Percentiles rank a stretch among this genome's conserved stretches.
Evolutionary conservation across 768 basidiomycete genomes (phyloP).

Genomic region (Hysterangium stoloniferum): DNA sequence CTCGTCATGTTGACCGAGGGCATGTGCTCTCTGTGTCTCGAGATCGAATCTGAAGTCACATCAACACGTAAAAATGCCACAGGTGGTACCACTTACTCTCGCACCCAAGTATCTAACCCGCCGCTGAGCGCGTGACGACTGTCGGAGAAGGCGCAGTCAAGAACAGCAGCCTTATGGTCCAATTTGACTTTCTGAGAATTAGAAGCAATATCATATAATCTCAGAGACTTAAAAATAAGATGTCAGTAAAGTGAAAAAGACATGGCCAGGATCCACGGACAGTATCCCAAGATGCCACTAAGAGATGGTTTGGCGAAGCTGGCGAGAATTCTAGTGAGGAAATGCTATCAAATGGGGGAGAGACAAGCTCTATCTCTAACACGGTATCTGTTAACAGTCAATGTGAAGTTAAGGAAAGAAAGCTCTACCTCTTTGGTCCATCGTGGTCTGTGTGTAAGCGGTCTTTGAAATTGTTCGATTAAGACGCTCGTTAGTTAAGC

Average conservation of each 20-base stretch:
- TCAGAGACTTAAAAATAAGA: constrained; percentile 44
- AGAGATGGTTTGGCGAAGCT: constrained; percentile 63
- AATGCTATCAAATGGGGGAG: constrained; percentile 81
- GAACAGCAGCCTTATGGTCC: constrained; percentile 81
- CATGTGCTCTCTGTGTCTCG: constrained; percentile 56
- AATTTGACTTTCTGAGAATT: constrained; percentile 74
- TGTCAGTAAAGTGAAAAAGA: constrained; percentile 19
- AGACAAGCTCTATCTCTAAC: constrained; percentile 37
- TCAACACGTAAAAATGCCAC: not conserved
- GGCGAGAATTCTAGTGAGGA: constrained; percentile 79
- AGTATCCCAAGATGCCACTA: constrained; percentile 90
- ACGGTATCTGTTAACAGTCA: not conserved
- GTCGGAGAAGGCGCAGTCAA: constrained; percentile 74
- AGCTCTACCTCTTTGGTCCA: constrained; percentile 9
- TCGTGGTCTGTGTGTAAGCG: not conserved
- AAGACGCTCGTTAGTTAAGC: too few relatives aligned
- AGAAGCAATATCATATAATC: constrained; percentile 45
- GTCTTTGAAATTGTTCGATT: constrained; percentile 8
- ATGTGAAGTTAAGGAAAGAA: not conserved
- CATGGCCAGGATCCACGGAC: constrained; percentile 28
- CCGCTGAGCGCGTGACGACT: constrained; percentile 70
- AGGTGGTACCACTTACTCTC: constrained; percentile 50
- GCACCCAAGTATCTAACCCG: constrained; percentile 75
- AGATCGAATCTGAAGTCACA: constrained; percentile 61
- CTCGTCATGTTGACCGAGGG: constrained; percentile 76